Conservation (phyloP, 2,329 filamentous ascomycete species). For the Penicillium sp. region DNA sequence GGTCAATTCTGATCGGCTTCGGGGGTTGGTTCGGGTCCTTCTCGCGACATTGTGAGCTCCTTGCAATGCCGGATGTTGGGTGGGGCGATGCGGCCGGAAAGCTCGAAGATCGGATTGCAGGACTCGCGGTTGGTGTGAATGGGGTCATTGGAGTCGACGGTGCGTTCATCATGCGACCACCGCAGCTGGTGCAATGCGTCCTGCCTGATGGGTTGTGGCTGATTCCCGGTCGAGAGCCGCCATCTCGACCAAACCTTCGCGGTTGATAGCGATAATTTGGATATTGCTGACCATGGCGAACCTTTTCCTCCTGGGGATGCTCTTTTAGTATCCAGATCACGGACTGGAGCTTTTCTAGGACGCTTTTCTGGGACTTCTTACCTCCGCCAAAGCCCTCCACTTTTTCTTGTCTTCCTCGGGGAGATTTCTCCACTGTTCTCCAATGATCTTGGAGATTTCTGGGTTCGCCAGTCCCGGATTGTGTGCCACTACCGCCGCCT, state of each 20-base stretch:
- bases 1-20: conserved; percentile 28
- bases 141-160: conserved; percentile 43
- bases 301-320: conserved; percentile 84
- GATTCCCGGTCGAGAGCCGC: conserved; percentile 40
- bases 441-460: conserved; percentile 96
- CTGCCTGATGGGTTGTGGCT: conserved; percentile 38
- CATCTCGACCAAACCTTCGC: conserved; percentile 61
- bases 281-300: conserved; percentile 82
- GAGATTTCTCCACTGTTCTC: conserved; percentile 83
- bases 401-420: conserved; percentile 69
- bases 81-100: conserved; percentile 23
- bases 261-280: conserved; percentile 95
- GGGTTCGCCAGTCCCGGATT: conserved; percentile 91
- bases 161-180: conserved; percentile 49
- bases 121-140: conserved; percentile 34
- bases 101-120: conserved; percentile 31
- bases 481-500: conserved; percentile 73
- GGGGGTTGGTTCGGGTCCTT: conserved; percentile 24
- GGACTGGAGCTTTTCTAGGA: too few relatives aligned
- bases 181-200: conserved; percentile 44
- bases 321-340: too few relatives aligned
- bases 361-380: conserved; percentile 38
- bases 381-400: conserved; percentile 88
- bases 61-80: conserved; percentile 15
- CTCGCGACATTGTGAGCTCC: conserved; percentile 24